Conservation (phyloP, 2,329 filamentous ascomycete species). For the Aspergillus jensenii region DNA sequence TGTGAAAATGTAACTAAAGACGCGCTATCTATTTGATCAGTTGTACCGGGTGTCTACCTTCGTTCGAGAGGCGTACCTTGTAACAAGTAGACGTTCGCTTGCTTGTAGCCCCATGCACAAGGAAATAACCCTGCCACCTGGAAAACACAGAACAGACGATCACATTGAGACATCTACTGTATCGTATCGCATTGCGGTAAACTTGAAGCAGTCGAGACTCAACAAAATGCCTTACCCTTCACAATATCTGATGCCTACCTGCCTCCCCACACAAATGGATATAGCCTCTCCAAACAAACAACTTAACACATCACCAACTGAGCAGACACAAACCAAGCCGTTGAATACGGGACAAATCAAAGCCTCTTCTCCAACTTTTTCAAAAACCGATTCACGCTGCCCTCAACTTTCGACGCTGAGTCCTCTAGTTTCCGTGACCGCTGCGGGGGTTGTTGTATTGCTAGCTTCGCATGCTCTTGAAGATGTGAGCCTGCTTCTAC, state of each 20-base stretch:
- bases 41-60: neutral
- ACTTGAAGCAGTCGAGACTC: neutral
- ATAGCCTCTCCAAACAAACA: neutral
- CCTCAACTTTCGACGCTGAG: slow-evolving; percentile 40
- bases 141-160: neutral
- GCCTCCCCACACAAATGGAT: neutral
- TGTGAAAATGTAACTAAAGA: neutral
- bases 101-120: too few species aligned
- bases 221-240: neutral
- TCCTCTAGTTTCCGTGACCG: slow-evolving; percentile 40
- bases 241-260: neutral
- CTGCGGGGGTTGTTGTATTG: slow-evolving; percentile 32
- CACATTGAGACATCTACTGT: neutral
- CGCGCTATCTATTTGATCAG: neutral
- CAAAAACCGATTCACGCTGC: slow-evolving; percentile 44
- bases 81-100: neutral
- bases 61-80: neutral
- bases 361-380: slow-evolving; percentile 47
- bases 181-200: neutral
- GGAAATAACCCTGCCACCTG: neutral
- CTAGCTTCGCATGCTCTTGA: slow-evolving; percentile 35
- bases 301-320: neutral
- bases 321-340: too few species aligned
- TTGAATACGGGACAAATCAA: slow-evolving; percentile 8
- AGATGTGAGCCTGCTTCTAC: slow-evolving; percentile 38